Evolutionary conservation across 1,284 basidiomycete species (phyloP).

Genomic region (Ceratorhiza oryzae-sativae): DNA sequence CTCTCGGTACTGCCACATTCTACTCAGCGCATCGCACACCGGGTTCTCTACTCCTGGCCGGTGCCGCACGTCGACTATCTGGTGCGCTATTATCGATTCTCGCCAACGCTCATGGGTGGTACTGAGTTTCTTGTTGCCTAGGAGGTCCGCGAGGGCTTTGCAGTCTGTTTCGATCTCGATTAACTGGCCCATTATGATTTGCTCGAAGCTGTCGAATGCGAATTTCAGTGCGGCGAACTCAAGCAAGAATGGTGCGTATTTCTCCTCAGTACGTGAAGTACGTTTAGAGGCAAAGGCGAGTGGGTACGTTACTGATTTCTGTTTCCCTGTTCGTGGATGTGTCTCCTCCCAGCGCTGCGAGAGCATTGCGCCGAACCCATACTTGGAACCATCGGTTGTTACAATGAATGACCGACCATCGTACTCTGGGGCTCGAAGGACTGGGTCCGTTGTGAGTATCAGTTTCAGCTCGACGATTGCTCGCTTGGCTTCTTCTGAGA

Average conservation of each 20-base stretch:
- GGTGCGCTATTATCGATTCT: constrained; percentile 33
- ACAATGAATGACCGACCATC: constrained; percentile 50
- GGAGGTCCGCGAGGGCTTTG: constrained; percentile 40
- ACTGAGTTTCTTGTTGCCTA: constrained; percentile 35
- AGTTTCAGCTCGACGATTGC: constrained; percentile 50
- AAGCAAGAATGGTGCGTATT: constrained; percentile 43
- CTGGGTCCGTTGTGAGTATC: constrained; percentile 48
- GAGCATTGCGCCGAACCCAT: constrained; percentile 51
- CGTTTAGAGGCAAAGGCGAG: constrained; percentile 42
- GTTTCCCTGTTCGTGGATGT: not conserved
- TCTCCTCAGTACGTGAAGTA: constrained; percentile 42
- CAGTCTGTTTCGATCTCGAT: constrained; percentile 46
- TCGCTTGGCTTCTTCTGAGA: constrained; percentile 44
- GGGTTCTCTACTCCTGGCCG: constrained; percentile 40
- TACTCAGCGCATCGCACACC: constrained; percentile 48
- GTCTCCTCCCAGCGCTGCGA: constrained; percentile 44
- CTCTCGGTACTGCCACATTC: constrained; percentile 49
- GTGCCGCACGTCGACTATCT: constrained; percentile 39
- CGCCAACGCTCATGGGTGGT: constrained; percentile 39
- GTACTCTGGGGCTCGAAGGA: constrained; percentile 48
- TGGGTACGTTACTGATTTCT: constrained; percentile 27
- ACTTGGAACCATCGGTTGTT: constrained; percentile 51
- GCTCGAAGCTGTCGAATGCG: constrained; percentile 42
- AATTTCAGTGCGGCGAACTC: constrained; percentile 31
- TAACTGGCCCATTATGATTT: constrained; percentile 35